phyloP scores from a whole-genome alignment of 139 green algal species.

The Chlamydomonas incerta region DNA sequence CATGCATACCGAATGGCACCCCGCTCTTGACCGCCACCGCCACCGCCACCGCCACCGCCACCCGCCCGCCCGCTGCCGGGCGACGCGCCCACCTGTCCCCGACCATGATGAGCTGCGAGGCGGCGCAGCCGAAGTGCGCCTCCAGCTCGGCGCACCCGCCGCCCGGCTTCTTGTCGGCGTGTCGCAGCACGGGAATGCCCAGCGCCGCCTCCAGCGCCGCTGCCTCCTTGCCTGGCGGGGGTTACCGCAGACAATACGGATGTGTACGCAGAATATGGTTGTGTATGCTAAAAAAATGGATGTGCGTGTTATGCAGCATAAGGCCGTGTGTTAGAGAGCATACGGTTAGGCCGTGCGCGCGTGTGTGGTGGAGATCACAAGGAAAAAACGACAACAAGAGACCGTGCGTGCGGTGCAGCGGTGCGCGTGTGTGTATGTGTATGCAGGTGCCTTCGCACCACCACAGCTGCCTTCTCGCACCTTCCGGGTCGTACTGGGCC shows the following conservation, averaged over 20 bases:
- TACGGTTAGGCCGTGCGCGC: too few relatives aligned
- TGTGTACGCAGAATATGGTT: too few relatives aligned
- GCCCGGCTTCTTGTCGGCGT: slow-evolving; percentile 87
- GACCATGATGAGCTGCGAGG: slow-evolving; percentile 82
- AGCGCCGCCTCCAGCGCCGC: slow-evolving; percentile 79
- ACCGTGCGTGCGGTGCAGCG: too few relatives aligned
- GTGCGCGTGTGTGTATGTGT: background rate
- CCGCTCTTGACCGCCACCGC: too few relatives aligned
- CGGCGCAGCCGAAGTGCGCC: slow-evolving; percentile 71
- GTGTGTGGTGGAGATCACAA: too few relatives aligned
- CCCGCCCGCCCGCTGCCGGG: too few relatives aligned
- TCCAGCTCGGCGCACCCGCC: slow-evolving; percentile 77
- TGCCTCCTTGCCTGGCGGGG: slow-evolving; percentile 77
- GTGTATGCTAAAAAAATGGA: too few relatives aligned
- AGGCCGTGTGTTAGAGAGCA: background rate
- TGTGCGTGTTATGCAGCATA: too few relatives aligned
- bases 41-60: too few relatives aligned
- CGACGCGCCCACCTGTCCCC: slow-evolving; percentile 75
- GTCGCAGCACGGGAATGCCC: slow-evolving; percentile 82
- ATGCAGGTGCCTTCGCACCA: background rate
- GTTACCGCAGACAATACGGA: too few relatives aligned
- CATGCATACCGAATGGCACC: too few relatives aligned
- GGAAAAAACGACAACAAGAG: too few relatives aligned
- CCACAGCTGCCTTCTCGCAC: slow-evolving; percentile 43
- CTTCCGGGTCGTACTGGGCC: slow-evolving; percentile 90